Conservation (phyloP, 306 rosid genomes). For the Begonia masoniana region DNA sequence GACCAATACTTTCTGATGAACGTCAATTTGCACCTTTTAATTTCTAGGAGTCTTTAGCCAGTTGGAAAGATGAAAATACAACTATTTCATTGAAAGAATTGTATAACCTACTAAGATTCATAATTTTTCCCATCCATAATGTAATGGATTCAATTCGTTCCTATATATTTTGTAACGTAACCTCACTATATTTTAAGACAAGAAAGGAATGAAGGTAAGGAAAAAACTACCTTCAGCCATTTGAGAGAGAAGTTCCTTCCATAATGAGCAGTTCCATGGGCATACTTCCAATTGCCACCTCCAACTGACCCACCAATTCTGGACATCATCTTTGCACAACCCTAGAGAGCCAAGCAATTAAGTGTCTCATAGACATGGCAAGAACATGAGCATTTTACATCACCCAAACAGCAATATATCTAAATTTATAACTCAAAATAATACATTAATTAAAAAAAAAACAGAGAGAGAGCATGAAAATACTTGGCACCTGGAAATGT, state of each 20-base stretch:
- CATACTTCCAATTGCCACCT: constrained; percentile 99
- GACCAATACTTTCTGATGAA: too few species aligned
- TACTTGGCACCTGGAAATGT: constrained; percentile 69
- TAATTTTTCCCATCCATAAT: neutral
- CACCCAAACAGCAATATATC: neutral
- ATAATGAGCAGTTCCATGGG: constrained; percentile 97
- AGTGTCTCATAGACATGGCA: too few species aligned
- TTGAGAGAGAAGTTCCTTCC: constrained; percentile 91
- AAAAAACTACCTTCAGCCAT: constrained; percentile 70
- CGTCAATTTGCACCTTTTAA: neutral
- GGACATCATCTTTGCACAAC: constrained; percentile 98
- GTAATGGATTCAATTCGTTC: too few species aligned
- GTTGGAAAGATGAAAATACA: neutral
- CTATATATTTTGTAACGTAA: too few species aligned
- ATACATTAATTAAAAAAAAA: neutral
- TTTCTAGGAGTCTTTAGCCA: neutral
- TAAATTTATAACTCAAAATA: neutral
- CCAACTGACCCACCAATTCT: constrained; percentile 93
- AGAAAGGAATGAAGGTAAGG: neutral
- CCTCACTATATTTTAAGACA: neutral
- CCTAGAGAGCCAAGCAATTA: constrained; percentile 24
- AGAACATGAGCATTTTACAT: neutral
- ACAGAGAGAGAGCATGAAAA: neutral
- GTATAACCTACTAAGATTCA: neutral
- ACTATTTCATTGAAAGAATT: neutral